phyloP scores from a whole-genome alignment of 306 rosid species.

The Herpetospermum pedunculosum region DNA sequence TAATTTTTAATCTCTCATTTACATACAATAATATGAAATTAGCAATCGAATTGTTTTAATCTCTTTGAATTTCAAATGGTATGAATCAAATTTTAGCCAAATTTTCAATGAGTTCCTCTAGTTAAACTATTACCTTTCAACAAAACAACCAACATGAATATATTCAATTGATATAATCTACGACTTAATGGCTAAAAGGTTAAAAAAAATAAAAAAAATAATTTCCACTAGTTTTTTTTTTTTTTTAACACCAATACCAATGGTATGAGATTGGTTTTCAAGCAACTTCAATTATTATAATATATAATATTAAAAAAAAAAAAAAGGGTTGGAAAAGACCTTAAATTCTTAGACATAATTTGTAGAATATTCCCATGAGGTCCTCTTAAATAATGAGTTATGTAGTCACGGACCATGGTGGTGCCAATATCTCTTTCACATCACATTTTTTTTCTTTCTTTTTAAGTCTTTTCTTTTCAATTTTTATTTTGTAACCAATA shows the following conservation, averaged over 20 bases:
- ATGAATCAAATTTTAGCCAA: not conserved
- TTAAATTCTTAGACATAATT: not conserved
- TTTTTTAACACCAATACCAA: too few relatives aligned
- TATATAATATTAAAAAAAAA: too few relatives aligned
- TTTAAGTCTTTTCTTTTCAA: not conserved
- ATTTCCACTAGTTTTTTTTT: too few relatives aligned
- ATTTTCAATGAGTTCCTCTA: not conserved
- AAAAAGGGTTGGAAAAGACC: not conserved
- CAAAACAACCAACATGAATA: not conserved
- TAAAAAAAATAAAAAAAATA: too few relatives aligned
- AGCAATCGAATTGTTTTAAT: too few relatives aligned
- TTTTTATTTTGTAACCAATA: not conserved
- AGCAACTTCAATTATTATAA: not conserved
- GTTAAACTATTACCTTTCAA: not conserved
- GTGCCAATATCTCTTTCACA: constrained; percentile 1
- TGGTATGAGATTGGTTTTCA: too few relatives aligned
- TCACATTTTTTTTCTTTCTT: not conserved
- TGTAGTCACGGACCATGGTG: not conserved
- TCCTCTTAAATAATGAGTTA: not conserved
- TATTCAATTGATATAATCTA: too few relatives aligned
- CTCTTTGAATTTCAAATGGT: too few relatives aligned
- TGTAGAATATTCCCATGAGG: not conserved
- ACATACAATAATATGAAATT: too few relatives aligned
- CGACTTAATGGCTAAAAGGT: too few relatives aligned
- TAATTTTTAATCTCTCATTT: too few relatives aligned